Evolutionary conservation across 2,329 filamentous ascomycete species (phyloP), one percentile per base, ranked within the genome.

Genomic region (Penicillium fuscoglaucum): DNA sequence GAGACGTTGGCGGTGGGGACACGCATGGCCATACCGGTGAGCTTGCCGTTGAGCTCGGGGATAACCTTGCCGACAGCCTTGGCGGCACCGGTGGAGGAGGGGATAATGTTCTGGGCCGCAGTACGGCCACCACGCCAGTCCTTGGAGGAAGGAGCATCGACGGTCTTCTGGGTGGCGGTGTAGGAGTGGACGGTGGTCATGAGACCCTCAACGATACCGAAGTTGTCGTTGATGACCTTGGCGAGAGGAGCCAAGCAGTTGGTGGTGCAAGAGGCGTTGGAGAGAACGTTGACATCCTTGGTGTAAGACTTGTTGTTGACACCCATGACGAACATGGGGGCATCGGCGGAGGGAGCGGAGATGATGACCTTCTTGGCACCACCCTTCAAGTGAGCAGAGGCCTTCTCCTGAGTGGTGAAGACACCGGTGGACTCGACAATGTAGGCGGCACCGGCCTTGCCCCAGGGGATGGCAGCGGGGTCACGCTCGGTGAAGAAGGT

Each of bases 31-130:
- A 99, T 98, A 84, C 95, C 95, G 69, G 95, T 99, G 70, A 98
- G 91, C 89, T 99, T 99, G 87, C 95, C 95, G 84, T 98, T 98
- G 70, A 99, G 88, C 71, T 87, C 83, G 72, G 95, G 95, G 75
- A 98, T 98, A 84, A 98, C 95, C 90, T 99, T 99, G 84, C 95
- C 95, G 83, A 99, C 95, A 78, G 95, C 95, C 91, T 99, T 99
- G 79, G 95, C 95, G 80, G 95, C 95, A 88, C 95, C 95, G 68
- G 95, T 99, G 87, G 91, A 96, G 85, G 88, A 91, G 81, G 95
- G 95, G 77, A 99, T 98, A 87, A 98, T 98, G 90, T 99, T 98
- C 86, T 96, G 90, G 76, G 95, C 95, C 83, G 95, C 95, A 73
- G 91, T 93, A 84, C 95, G 95, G 80, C 95, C 95, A 87, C 95